Percentiles rank a stretch among this genome's conserved stretches.
phyloP scores from a whole-genome alignment of 2,329 filamentous ascomycete species.

The Ophiocordyceps australis region DNA sequence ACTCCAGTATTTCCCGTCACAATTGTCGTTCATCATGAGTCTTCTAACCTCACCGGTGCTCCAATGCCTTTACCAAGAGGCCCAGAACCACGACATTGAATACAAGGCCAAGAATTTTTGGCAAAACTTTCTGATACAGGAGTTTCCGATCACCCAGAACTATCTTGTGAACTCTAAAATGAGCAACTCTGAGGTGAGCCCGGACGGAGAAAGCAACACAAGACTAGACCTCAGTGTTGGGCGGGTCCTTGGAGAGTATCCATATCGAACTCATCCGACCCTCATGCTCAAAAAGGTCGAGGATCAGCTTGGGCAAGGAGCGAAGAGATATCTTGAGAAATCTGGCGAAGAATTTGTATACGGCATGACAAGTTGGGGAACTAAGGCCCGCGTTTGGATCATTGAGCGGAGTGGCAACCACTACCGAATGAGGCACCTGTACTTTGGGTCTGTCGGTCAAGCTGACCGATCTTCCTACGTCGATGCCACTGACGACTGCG shows the following conservation, averaged over 20 bases:
- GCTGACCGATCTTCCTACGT: background rate
- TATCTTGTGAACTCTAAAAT: background rate
- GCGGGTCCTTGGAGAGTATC: background rate
- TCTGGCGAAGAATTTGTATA: background rate
- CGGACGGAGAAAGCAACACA: background rate
- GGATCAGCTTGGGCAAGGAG: background rate
- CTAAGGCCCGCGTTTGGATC: background rate
- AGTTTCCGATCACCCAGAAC: background rate
- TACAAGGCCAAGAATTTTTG: background rate
- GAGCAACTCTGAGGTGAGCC: background rate
- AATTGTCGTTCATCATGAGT: background rate
- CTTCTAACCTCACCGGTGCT: background rate
- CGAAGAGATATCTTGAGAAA: background rate
- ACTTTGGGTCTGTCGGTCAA: background rate
- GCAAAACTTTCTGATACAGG: background rate
- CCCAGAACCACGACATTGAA: background rate
- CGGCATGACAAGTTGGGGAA: background rate
- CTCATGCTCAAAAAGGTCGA: background rate
- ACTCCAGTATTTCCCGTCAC: background rate
- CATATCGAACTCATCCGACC: background rate
- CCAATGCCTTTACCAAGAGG: background rate
- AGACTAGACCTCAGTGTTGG: background rate
- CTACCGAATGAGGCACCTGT: conserved; percentile 1
- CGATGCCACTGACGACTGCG: background rate
- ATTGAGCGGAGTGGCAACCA: background rate